Percentiles rank a stretch among this genome's conserved stretches.
These are phyloP conservation scores for Acidiella bohemica DNA, from an alignment of 495 filamentous ascomycete genomes.

Conservation along the genomic window DNA sequence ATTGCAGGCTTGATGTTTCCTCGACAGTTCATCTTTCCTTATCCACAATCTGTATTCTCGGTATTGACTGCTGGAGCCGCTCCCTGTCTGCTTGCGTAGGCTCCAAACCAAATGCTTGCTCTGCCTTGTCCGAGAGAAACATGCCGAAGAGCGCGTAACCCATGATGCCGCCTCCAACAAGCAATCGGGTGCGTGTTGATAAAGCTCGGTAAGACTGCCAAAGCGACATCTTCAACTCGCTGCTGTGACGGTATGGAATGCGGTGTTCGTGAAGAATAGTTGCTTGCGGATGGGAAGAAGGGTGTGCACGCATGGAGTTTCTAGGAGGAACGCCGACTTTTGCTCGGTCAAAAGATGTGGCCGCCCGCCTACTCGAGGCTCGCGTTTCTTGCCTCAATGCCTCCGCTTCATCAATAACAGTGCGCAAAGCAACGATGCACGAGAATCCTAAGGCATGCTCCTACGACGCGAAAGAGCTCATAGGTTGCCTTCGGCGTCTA, in stretches of 20 bases:
- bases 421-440: no score
- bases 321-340: no score
- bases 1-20: not conserved
- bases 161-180: constrained; percentile 53
- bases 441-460: no score
- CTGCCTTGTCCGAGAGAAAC: constrained; percentile 44
- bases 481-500: no score
- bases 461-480: no score
- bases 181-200: constrained; percentile 44
- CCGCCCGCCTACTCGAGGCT: not conserved
- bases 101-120: constrained; percentile 47
- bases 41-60: constrained; percentile 38
- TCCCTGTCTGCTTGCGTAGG: constrained; percentile 49
- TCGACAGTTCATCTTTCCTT: constrained; percentile 12
- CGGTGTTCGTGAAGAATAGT: not conserved
- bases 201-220: constrained; percentile 43
- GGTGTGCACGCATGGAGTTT: no score
- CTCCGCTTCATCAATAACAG: not conserved
- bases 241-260: not conserved
- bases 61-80: constrained; percentile 38
- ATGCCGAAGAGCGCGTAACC: constrained; percentile 50
- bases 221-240: constrained; percentile 3
- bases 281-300: not conserved
- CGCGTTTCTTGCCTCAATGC: not conserved
- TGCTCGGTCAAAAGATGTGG: not conserved